Evolutionary conservation across 805 yeast genomes (phyloP).

Genomic region (Yamadazyma insecticola): DNA sequence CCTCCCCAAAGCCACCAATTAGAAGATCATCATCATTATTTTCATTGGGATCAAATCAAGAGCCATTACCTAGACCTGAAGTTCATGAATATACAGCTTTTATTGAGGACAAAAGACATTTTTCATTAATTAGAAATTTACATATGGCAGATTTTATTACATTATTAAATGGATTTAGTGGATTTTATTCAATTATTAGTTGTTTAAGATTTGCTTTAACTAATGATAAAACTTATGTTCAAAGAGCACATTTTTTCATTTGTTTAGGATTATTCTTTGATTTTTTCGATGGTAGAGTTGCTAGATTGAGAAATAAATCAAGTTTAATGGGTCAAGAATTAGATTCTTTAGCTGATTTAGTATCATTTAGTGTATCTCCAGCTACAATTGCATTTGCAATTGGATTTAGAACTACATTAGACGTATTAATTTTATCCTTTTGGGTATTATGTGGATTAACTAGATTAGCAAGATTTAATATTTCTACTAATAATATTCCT

Average conservation of each 20-base stretch:
- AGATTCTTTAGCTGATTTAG: constrained; percentile 92
- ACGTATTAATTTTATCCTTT: constrained; percentile 68
- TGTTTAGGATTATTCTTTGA: constrained; percentile 92
- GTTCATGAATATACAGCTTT: constrained; percentile 73
- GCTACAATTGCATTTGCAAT: constrained; percentile 88
- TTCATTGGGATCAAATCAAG: constrained; percentile 47
- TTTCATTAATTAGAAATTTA: constrained; percentile 77
- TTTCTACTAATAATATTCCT: constrained; percentile 88
- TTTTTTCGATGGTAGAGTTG: constrained; percentile 95
- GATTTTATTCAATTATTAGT: constrained; percentile 84
- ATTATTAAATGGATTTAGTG: constrained; percentile 87
- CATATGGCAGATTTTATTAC: constrained; percentile 97
- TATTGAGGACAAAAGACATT: constrained; percentile 78
- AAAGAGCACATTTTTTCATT: constrained; percentile 85
- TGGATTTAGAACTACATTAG: constrained; percentile 83
- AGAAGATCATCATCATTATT: constrained; percentile 53
- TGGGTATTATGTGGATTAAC: constrained; percentile 93
- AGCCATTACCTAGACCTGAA: constrained; percentile 67
- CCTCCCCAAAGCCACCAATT: constrained; percentile 20
- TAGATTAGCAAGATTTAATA: constrained; percentile 92
- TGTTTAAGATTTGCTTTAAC: constrained; percentile 78
- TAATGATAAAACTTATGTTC: constrained; percentile 63
- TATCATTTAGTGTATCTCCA: constrained; percentile 94
- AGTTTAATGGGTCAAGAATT: constrained; percentile 96
- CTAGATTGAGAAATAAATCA: constrained; percentile 86